Base-by-base conservation (phyloP, 139 green algal genomes). In the Tetraselmis chui region DNA sequence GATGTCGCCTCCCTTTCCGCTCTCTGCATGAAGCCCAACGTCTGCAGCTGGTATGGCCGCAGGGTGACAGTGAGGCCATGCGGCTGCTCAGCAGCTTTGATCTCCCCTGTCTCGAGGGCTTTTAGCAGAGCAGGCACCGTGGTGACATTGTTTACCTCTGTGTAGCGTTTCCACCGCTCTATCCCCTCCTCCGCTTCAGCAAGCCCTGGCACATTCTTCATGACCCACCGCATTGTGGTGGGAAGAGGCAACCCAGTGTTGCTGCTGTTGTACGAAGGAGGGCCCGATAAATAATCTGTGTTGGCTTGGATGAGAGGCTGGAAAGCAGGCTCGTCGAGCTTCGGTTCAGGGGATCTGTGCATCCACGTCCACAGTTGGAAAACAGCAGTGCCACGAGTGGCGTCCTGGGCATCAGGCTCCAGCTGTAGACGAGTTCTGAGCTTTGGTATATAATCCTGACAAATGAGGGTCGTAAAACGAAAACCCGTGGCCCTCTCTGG, bases 41-140 rank as follows among this genome's bases (percentile, higher is more conserved):
- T 89, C 88, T 95, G 92, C 31, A 90, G 85, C 88, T 95, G 92
- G 84, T 95, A 95, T 22, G 87, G 83, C 30, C 84, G 87, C 82
- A 93, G 79, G 27, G 28, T 31, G 11, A 94, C 86, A 0, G 82
- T 89, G 18, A 94, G 86, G 0, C 91, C 91, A 0, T 31, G n/a
- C 0, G 91, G 91, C 87, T 94, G 91, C 76, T 5, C 0, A 2
- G 78, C 87, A 0, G 82, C 81, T 2, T 81, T 29, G 24, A 86
- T 84, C 82, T 93, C 89, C 0, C 79, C 83, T 25, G 79, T 27
- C 76, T 89, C 75, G 75, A 90, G 79, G 2, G 81, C 59, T 28
- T 87, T 79, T 32, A 83, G 81, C 59, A 90, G 76, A 25, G 76
- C 85, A 31, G 78, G 77, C 32, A 83, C 2, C 45, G 27, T 76